A percentile compares a stretch with the other conserved stretches of the same genome.
These are phyloP conservation scores for Debaryomyces sp. DNA, from an alignment of 1,139 yeast species.

Conservation along the genomic window DNA sequence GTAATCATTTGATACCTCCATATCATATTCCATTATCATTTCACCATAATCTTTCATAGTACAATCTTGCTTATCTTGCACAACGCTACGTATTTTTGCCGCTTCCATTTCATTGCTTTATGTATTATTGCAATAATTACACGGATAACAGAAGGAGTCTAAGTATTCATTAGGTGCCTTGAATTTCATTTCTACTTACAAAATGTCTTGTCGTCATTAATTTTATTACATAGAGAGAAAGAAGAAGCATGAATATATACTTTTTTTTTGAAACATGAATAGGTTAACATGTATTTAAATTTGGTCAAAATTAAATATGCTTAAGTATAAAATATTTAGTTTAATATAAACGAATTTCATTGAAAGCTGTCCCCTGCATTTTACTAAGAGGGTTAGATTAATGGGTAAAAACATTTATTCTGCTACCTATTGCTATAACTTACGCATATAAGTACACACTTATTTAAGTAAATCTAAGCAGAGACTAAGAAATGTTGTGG, in stretches of 20 bases:
- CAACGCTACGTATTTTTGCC: not conserved
- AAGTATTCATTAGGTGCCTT: slow-evolving; percentile 2
- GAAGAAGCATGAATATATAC: slow-evolving; percentile 5
- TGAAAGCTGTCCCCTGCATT: not conserved
- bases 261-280: not conserved
- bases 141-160: slow-evolving; percentile 2
- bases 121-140: slow-evolving; percentile 1
- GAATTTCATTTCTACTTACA: slow-evolving; percentile 8
- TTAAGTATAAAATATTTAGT: slow-evolving; percentile 1
- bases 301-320: not conserved
- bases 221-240: slow-evolving; percentile 6
- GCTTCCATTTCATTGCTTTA: not conserved
- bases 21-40: not conserved
- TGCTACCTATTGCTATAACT: not conserved
- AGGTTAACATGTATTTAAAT: slow-evolving; percentile 1
- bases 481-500: slow-evolving; percentile 1
- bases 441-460: not conserved
- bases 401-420: not conserved
- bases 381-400: not conserved
- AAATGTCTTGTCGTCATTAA: slow-evolving; percentile 7
- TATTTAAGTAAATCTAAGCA: not conserved
- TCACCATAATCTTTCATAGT: not conserved
- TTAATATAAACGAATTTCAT: slow-evolving; percentile 1
- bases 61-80: not conserved
- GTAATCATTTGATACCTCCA: slow-evolving; percentile 5